These are phyloP conservation scores for Aspergillus sergii DNA, from an alignment of 2,329 filamentous ascomycete species.

Conservation along the genomic window DNA sequence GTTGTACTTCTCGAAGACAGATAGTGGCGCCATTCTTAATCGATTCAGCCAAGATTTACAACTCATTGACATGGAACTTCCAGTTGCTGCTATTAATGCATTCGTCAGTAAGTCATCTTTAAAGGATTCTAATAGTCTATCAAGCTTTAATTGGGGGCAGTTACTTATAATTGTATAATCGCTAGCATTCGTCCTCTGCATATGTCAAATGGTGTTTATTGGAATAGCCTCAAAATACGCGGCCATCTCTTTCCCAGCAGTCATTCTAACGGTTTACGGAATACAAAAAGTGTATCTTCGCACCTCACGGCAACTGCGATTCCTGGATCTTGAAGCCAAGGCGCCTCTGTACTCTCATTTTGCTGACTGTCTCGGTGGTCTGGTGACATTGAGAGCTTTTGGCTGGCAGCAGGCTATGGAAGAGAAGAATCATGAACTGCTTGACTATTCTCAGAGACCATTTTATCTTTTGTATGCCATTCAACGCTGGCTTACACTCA, in stretches of 20 bases:
- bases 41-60: conserved; percentile 50
- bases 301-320: conserved; percentile 62
- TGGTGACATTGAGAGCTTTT: conserved; percentile 60
- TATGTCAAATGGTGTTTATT: conserved; percentile 55
- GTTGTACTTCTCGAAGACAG: conserved; percentile 46
- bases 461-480: conserved; percentile 61
- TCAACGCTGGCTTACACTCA: conserved; percentile 60
- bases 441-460: conserved; percentile 59
- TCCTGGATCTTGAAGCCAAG: conserved; percentile 65
- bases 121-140: not conserved
- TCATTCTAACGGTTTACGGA: conserved; percentile 50
- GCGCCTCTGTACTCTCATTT: conserved; percentile 62
- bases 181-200: conserved; percentile 31
- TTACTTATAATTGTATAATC: conserved; percentile 6
- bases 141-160: too few relatives aligned
- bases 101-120: conserved; percentile 32
- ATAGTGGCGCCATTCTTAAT: conserved; percentile 46
- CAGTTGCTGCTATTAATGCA: conserved; percentile 44
- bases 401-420: conserved; percentile 53
- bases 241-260: conserved; percentile 53
- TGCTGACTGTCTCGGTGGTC: conserved; percentile 58
- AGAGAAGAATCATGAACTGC: conserved; percentile 48
- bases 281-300: conserved; percentile 62
- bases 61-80: conserved; percentile 49
- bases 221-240: conserved; percentile 52